These are phyloP conservation scores for Suillus bovinus DNA, from an alignment of 768 basidiomycete genomes.

Conservation along the genomic window DNA sequence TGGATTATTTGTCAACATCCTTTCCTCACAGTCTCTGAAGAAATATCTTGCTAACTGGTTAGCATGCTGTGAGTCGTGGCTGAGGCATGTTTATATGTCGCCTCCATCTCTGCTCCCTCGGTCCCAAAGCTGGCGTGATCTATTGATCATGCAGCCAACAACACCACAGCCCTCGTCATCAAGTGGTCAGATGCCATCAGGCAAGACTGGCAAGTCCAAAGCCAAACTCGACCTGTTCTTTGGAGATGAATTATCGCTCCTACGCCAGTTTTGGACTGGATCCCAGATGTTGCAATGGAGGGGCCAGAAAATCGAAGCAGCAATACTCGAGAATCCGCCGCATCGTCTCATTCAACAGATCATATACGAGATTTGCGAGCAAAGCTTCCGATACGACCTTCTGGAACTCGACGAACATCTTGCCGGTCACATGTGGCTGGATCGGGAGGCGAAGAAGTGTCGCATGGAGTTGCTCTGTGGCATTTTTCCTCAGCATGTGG, in stretches of 20 bases:
- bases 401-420: background rate
- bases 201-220: constrained; percentile 1
- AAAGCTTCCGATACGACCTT: background rate
- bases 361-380: background rate
- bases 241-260: background rate
- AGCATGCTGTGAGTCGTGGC: background rate
- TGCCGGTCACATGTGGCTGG: background rate
- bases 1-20: background rate
- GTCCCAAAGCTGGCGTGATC: background rate
- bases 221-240: background rate
- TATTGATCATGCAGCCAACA: background rate
- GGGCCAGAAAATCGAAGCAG: background rate
- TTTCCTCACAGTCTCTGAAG: background rate
- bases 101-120: background rate
- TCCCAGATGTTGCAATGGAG: background rate
- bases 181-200: background rate
- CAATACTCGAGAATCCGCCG: background rate
- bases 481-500: background rate
- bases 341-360: background rate
- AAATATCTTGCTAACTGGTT: background rate
- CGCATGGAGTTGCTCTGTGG: background rate
- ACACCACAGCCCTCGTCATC: background rate
- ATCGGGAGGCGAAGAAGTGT: background rate
- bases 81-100: background rate
- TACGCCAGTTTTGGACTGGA: background rate